Conservation (phyloP, 2,329 filamentous ascomycete species). For the Thielaviopsis euricoi region DNA sequence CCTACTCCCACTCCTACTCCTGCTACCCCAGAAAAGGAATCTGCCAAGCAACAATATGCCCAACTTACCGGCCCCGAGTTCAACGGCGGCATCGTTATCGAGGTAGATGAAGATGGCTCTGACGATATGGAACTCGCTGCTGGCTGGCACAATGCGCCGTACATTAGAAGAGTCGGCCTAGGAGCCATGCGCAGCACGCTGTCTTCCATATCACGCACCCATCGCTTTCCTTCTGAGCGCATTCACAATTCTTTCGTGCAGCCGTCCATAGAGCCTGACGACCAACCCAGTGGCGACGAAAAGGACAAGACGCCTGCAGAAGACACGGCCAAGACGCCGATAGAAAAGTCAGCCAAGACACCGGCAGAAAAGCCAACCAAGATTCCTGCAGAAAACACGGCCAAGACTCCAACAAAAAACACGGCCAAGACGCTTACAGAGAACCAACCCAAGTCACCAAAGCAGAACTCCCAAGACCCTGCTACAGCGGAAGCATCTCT, state of each 20-base stretch:
- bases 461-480: no score
- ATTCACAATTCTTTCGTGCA: neutral
- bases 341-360: neutral
- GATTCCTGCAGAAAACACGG: no score
- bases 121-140: constrained; percentile 2
- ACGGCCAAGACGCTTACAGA: neutral
- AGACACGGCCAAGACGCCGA: neutral
- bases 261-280: neutral
- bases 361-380: no score
- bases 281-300: neutral
- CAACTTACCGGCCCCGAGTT: neutral
- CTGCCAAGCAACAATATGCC: neutral
- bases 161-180: neutral
- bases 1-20: neutral
- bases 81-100: neutral
- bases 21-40: neutral
- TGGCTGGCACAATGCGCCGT: neutral
- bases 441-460: neutral
- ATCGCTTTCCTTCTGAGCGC: neutral
- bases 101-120: constrained; percentile 1
- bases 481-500: no score
- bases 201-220: neutral
- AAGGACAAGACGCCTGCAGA: neutral
- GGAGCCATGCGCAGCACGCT: neutral
- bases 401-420: neutral